Evolutionary conservation across 2,329 filamentous ascomycete species (phyloP).

Genomic region (Fusarium brachygibbosum): DNA sequence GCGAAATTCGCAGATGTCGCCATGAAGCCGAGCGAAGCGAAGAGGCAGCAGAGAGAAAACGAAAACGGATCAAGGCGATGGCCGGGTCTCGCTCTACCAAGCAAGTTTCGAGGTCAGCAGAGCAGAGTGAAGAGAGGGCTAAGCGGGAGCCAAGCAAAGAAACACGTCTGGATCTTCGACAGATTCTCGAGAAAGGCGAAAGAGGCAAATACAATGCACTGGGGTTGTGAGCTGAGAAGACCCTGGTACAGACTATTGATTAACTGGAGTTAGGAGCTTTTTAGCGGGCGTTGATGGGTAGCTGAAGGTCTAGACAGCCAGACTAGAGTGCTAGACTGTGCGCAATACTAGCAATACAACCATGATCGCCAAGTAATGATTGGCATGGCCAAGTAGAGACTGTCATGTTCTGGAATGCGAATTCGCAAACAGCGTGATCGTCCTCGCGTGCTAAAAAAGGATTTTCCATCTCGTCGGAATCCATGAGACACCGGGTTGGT

Average conservation of each 20-base stretch:
- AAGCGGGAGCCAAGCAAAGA: constrained; percentile 35
- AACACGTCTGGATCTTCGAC: constrained; percentile 43
- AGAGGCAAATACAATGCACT: constrained; percentile 54
- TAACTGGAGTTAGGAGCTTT: constrained; percentile 14
- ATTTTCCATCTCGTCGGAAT: constrained; percentile 17
- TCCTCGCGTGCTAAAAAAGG: constrained; percentile 14
- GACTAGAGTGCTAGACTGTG: constrained; percentile 6
- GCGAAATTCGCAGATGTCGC: constrained; percentile 64
- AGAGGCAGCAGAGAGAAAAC: constrained; percentile 47
- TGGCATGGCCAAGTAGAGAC: constrained; percentile 24
- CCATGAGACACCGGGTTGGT: constrained; percentile 7
- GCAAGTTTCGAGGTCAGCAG: constrained; percentile 13
- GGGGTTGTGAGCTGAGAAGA: constrained; percentile 49
- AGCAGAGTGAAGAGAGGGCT: constrained; percentile 14
- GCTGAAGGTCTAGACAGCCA: constrained; percentile 23
- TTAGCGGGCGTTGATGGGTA: constrained; percentile 35
- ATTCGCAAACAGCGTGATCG: constrained; percentile 23
- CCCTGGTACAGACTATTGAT: constrained; percentile 2
- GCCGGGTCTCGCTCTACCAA: constrained; percentile 22
- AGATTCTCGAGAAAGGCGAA: constrained; percentile 49
- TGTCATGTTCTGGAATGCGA: constrained; percentile 46
- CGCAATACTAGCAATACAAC: constrained; percentile 7
- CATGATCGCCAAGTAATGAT: constrained; percentile 25
- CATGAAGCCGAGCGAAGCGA: constrained; percentile 59
- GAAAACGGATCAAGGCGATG: constrained; percentile 42